These are phyloP conservation scores for Raddia distichophylla DNA, from an alignment of 176 grass and related monocot genomes.

Conservation along the genomic window DNA sequence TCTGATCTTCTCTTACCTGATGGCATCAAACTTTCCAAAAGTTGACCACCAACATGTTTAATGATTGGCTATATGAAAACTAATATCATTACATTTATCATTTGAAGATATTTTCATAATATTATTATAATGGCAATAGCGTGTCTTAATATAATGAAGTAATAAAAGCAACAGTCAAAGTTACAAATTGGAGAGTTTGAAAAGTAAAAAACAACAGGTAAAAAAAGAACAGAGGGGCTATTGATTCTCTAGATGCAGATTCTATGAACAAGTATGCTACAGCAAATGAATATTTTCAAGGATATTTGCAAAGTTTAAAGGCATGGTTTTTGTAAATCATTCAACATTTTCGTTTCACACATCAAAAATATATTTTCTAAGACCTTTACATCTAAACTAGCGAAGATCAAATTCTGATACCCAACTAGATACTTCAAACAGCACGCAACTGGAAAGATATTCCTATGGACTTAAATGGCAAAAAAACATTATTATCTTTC, in stretches of 20 bases:
- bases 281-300: slow-evolving; percentile 20
- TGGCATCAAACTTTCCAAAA: no score
- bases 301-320: not conserved
- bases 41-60: no score
- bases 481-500: not conserved
- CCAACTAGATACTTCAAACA: slow-evolving; percentile 9
- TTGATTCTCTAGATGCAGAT: not conserved
- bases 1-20: no score
- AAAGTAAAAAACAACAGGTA: no score
- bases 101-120: no score
- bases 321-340: not conserved
- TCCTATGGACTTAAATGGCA: slow-evolving; percentile 28
- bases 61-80: no score
- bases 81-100: no score
- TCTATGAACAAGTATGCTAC: not conserved
- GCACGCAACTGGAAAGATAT: not conserved
- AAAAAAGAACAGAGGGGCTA: not conserved
- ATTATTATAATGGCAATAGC: no score
- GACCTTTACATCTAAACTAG: not conserved
- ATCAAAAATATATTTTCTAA: not conserved
- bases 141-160: no score
- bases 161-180: no score
- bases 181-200: no score
- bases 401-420: not conserved
- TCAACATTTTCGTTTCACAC: slow-evolving; percentile 5